Percentiles rank a stretch among this genome's conserved stretches.
Evolutionary conservation across 2,329 filamentous ascomycete genomes (phyloP).

Genomic region (Ustulina deusta): DNA sequence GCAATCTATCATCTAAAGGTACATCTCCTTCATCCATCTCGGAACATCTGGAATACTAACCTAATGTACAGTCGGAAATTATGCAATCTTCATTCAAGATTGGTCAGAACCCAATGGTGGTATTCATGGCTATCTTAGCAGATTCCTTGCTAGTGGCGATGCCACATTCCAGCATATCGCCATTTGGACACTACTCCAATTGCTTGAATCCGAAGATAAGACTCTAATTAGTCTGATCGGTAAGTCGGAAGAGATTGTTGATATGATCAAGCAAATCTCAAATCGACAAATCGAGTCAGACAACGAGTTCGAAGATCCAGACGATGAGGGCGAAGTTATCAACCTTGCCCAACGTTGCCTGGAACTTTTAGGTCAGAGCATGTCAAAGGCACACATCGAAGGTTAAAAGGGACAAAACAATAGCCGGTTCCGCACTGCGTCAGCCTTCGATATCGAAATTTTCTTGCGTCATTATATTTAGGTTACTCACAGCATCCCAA

Average conservation of each 20-base stretch:
- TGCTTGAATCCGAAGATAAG: constrained; percentile 94
- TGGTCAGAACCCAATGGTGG: constrained; percentile 94
- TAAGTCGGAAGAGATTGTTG: constrained; percentile 89
- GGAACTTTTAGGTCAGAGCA: constrained; percentile 82
- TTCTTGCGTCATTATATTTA: constrained; percentile 49
- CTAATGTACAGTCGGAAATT: constrained; percentile 81
- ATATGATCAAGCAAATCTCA: constrained; percentile 91
- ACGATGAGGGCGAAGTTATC: constrained; percentile 93
- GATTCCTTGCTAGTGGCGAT: constrained; percentile 93
- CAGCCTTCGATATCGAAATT: constrained; percentile 36
- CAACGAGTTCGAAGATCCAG: constrained; percentile 85
- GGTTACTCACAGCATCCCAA: constrained; percentile 49
- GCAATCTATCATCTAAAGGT: constrained; percentile 98
- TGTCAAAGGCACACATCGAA: constrained; percentile 84
- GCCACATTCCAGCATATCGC: constrained; percentile 99
- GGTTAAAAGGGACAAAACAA: constrained; percentile 61
- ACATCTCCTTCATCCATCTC: constrained; percentile 48
- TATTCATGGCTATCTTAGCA: constrained; percentile 92
- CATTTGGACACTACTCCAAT: constrained; percentile 95
- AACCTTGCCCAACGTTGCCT: constrained; percentile 90
- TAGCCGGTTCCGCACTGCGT: neutral
- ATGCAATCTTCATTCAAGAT: constrained; percentile 93
- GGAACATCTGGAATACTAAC: constrained; percentile 27
- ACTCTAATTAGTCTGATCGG: constrained; percentile 88
- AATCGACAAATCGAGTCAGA: constrained; percentile 90